phyloP scores from a whole-genome alignment of 2,329 filamentous ascomycete genomes.

The Emergomyces pasteurianus region DNA sequence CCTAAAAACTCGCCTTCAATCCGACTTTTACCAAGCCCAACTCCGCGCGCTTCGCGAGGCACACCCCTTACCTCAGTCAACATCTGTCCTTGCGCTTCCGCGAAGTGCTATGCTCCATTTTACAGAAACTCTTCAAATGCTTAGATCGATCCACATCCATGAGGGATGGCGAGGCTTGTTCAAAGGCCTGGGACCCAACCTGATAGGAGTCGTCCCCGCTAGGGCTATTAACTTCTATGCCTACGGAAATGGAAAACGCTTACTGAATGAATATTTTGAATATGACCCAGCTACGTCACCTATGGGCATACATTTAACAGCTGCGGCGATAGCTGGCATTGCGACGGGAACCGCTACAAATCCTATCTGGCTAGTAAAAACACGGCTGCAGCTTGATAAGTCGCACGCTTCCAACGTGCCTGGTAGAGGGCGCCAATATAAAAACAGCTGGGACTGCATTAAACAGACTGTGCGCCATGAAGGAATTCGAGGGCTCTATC shows the following conservation, averaged over 20 bases:
- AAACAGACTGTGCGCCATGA: constrained; percentile 70
- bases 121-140: constrained; percentile 73
- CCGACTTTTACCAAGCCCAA: constrained; percentile 84
- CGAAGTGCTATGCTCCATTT: constrained; percentile 63
- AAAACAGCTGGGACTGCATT: constrained; percentile 78
- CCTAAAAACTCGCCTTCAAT: constrained; percentile 81
- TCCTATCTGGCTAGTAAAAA: constrained; percentile 95
- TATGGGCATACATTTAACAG: constrained; percentile 64
- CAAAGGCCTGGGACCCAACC: constrained; percentile 83
- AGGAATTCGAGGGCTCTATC: constrained; percentile 70
- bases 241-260: constrained; percentile 80
- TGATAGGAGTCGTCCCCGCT: constrained; percentile 80
- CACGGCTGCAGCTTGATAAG: constrained; percentile 81
- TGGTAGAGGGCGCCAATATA: constrained; percentile 56
- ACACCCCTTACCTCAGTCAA: constrained; percentile 41
- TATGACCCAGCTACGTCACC: constrained; percentile 33
- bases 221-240: constrained; percentile 88
- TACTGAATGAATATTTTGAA: constrained; percentile 58
- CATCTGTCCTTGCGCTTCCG: constrained; percentile 47
- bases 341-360: constrained; percentile 86
- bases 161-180: constrained; percentile 84
- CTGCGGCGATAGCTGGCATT: constrained; percentile 67
- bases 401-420: constrained; percentile 51
- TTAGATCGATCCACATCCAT: constrained; percentile 63
- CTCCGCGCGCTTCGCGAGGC: constrained; percentile 56